Conservation (phyloP, 108 stramenopile species). For the Thalassiosira profunda region DNA sequence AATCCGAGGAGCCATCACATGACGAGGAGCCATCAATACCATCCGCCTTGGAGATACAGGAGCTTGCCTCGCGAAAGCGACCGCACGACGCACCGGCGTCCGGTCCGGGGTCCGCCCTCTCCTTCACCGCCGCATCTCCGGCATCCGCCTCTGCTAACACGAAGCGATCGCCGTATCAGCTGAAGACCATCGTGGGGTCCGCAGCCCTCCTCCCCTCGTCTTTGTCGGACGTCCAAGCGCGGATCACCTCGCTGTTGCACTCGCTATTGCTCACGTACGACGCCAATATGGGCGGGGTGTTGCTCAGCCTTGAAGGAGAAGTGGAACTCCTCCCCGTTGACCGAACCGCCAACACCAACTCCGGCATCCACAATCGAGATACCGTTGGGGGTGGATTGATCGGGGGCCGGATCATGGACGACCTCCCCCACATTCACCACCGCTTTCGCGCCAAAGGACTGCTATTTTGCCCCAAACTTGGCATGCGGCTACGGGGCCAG, state of each 20-base stretch:
- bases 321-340: constrained; percentile 30
- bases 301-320: constrained; percentile 39
- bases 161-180: constrained; percentile 31
- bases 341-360: background rate
- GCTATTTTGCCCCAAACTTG: constrained; percentile 44
- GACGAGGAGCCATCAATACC: constrained; percentile 1
- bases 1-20: background rate
- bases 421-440: constrained; percentile 48
- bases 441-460: constrained; percentile 36
- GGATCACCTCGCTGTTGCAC: constrained; percentile 30
- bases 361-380: background rate
- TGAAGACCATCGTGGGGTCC: constrained; percentile 42
- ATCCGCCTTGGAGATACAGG: background rate
- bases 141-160: background rate
- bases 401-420: constrained; percentile 45
- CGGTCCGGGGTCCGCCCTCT: too few species aligned
- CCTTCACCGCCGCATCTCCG: constrained; percentile 6
- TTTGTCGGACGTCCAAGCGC: constrained; percentile 18
- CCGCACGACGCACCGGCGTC: background rate
- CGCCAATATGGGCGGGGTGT: constrained; percentile 41
- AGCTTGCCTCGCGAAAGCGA: background rate
- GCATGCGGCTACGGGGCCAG: constrained; percentile 54
- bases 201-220: constrained; percentile 49
- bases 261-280: constrained; percentile 46
- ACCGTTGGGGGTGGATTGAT: constrained; percentile 1